phyloP scores from a whole-genome alignment of 306 rosid species.

The Mimosa bimucronata region DNA sequence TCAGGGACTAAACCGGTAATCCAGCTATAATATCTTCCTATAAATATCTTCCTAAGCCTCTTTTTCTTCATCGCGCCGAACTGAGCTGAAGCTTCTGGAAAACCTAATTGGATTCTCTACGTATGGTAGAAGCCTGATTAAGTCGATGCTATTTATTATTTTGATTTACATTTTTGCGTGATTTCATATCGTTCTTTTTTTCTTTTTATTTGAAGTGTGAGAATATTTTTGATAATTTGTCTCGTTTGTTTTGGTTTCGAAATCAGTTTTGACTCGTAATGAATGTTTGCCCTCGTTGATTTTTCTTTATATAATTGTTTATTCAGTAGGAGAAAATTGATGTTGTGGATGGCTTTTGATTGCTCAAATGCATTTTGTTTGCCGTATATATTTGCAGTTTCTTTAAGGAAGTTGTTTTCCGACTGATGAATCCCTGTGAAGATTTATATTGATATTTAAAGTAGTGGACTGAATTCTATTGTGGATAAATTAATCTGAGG shows the following conservation, averaged over 20 bases:
- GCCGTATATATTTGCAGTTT: background rate
- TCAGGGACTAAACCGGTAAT: slow-evolving; percentile 14
- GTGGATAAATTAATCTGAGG: slow-evolving; percentile 58
- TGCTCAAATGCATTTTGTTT: background rate
- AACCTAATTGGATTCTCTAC: background rate
- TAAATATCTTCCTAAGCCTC: slow-evolving; percentile 25
- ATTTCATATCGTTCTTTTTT: no score
- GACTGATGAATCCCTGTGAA: slow-evolving; percentile 42
- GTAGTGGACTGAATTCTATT: slow-evolving; percentile 68
- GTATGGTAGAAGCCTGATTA: no score
- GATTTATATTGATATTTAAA: slow-evolving; percentile 39
- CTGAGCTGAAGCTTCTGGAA: background rate
- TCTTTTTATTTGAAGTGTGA: no score
- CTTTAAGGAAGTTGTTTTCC: no score
- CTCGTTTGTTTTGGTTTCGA: slow-evolving; percentile 3
- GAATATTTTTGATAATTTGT: background rate
- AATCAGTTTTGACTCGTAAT: background rate
- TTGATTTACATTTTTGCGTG: no score
- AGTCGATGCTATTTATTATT: no score
- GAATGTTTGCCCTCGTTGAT: background rate
- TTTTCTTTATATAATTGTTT: background rate
- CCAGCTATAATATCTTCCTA: background rate
- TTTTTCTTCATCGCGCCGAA: accelerated
- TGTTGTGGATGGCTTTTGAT: background rate
- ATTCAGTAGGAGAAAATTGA: background rate